Percentiles rank a stretch among this genome's conserved stretches.
Evolutionary conservation across 106 monocot species (phyloP).

Genomic region (Dendrobium chrysotoxum): DNA sequence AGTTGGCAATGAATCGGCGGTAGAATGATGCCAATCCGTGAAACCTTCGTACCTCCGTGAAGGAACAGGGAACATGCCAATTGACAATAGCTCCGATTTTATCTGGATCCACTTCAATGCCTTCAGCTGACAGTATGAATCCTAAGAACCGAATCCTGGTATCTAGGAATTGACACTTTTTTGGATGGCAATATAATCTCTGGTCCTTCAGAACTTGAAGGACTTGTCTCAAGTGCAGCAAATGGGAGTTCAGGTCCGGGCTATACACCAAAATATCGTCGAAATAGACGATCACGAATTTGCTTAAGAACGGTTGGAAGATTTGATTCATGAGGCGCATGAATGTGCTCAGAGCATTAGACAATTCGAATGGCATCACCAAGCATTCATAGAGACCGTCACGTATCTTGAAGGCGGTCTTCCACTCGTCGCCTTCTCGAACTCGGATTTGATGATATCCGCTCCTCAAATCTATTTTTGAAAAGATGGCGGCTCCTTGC

Average conservation of each 20-base stretch:
- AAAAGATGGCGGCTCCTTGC: background rate
- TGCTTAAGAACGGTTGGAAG: background rate
- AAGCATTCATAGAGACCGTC: background rate
- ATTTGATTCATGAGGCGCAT: background rate
- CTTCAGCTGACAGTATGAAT: background rate
- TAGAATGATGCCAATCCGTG: slow-evolving; percentile 7
- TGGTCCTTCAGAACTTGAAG: background rate
- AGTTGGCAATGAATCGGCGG: background rate
- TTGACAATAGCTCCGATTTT: slow-evolving; percentile 4
- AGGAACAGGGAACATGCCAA: background rate
- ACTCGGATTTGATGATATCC: background rate
- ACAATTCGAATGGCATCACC: background rate
- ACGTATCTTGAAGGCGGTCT: background rate
- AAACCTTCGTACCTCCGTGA: slow-evolving; percentile 1
- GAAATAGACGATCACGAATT: background rate
- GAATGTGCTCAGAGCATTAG: background rate
- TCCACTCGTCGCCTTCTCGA: background rate
- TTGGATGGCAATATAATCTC: background rate
- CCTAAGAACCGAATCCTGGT: background rate
- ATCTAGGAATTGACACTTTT: slow-evolving; percentile 6
- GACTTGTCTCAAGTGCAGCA: background rate
- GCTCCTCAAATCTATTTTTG: too few relatives aligned
- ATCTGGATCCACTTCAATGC: background rate
- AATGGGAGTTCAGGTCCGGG: background rate
- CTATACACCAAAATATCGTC: slow-evolving; percentile 7